Conservation (phyloP, 2,329 filamentous ascomycete species). For the Colletotrichum camelliae region DNA sequence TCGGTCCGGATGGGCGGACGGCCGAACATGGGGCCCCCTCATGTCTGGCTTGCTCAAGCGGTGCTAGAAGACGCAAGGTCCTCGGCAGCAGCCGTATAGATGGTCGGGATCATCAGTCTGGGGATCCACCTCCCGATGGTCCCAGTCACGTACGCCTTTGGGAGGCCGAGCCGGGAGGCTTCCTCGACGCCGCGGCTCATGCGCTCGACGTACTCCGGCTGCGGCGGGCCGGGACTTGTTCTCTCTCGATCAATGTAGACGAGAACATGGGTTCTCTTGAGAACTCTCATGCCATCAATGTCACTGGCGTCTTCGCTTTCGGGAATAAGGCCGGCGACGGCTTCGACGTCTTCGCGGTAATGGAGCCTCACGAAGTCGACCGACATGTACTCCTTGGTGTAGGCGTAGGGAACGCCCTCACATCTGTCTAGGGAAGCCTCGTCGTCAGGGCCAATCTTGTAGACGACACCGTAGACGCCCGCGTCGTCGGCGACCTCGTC, state of each 20-base stretch:
- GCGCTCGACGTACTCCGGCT: slow-evolving; percentile 63
- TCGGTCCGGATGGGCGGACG: background rate
- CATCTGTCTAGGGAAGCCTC: slow-evolving; percentile 57
- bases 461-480: slow-evolving; percentile 64
- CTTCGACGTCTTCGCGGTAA: background rate
- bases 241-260: slow-evolving; percentile 63
- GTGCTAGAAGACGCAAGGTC: background rate
- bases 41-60: background rate
- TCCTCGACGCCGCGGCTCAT: slow-evolving; percentile 70
- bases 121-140: slow-evolving; percentile 55
- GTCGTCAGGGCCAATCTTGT: slow-evolving; percentile 54
- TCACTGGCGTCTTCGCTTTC: background rate
- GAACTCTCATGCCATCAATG: background rate
- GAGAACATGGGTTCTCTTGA: slow-evolving; percentile 44
- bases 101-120: background rate
- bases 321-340: background rate
- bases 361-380: slow-evolving; percentile 39
- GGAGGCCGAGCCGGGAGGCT: slow-evolving; percentile 60
- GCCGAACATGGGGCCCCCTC: background rate
- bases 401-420: slow-evolving; percentile 69
- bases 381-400: slow-evolving; percentile 57
- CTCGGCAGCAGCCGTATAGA: background rate
- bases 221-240: slow-evolving; percentile 43
- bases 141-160: slow-evolving; percentile 56
- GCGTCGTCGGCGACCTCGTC: slow-evolving; percentile 22